Base-by-base conservation (phyloP, 495 filamentous ascomycete species). In the Penicillium robsamsonii region DNA sequence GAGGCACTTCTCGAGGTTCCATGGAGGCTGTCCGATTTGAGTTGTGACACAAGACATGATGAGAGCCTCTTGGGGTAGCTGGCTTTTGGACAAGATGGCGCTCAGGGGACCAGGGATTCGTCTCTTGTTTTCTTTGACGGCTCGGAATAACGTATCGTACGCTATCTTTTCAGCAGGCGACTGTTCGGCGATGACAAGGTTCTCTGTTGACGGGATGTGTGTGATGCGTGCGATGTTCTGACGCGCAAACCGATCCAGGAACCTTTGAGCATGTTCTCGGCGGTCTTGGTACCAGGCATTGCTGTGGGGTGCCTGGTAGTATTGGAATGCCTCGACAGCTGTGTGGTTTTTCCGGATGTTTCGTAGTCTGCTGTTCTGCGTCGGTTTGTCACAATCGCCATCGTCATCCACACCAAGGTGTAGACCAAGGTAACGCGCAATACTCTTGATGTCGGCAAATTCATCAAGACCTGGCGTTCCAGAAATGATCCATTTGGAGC, bases 401-500 rank as follows among this genome's bases (percentile, higher is more conserved):
- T 77, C 79, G 40, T 84, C 76, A 52, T 80, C 74, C 41, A 77
- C 67, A 1, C 82, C 83, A 3, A 86, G 70, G 51, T 84, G 78
- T 9, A 84, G 56, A 5, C 80, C 78, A 4, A 91, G 50, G 18
- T 84, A 71, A 1, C 66, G 62, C 2, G 82, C 83, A 31, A 87
- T 82, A 4, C 66, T 71, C 43, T 84, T 84, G 22, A 89, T 68
- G 47, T 87, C 83, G 12, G 73, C 72, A 51, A 89, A 83, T 41
- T 81, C 78, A 5, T 69, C 69, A 0, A 87, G 64, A 2, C 74
- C 74, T 0, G 87, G 87, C 2, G 87, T 91, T 3, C 82, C 87
- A 0, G 87, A 89, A 1, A 91, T 67, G 22, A 87, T 72, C 87
- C 87, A 91, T 53, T 80, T 82, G 10, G 80, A 79, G 44, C 73